A percentile compares a stretch with the other conserved stretches of the same genome.
Conservation (phyloP, 2,329 filamentous ascomycete genomes). For the Exutisphaerella laricina region DNA sequence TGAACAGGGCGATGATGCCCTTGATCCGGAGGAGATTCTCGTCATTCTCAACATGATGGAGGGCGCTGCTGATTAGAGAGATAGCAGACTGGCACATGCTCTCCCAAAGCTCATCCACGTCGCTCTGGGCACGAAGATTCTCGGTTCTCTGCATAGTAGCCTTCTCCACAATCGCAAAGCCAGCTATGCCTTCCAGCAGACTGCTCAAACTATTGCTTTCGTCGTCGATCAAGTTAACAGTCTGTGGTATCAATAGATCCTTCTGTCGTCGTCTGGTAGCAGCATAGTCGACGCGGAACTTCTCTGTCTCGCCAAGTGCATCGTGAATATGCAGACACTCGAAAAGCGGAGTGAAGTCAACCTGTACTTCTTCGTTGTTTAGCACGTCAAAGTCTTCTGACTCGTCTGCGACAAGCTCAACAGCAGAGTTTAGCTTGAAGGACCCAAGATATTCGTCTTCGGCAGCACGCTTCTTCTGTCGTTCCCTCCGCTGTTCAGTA, state of each 20-base stretch:
- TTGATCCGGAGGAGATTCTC: constrained; percentile 93
- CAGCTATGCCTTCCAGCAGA: constrained; percentile 85
- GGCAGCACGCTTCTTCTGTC: constrained; percentile 78
- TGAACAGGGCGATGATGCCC: constrained; percentile 85
- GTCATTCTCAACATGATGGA: constrained; percentile 77
- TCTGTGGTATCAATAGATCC: constrained; percentile 73
- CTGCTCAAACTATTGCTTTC: constrained; percentile 83
- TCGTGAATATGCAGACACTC: constrained; percentile 96
- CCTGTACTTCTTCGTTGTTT: constrained; percentile 89
- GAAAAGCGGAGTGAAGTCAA: constrained; percentile 90
- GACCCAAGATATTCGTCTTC: constrained; percentile 67
- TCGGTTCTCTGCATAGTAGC: constrained; percentile 84
- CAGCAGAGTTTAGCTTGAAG: constrained; percentile 91
- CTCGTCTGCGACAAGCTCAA: constrained; percentile 93
- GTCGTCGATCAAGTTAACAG: constrained; percentile 71
- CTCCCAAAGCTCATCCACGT: constrained; percentile 98
- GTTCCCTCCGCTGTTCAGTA: constrained; percentile 76
- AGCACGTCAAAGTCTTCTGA: constrained; percentile 92
- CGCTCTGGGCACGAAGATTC: constrained; percentile 72
- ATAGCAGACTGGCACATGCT: constrained; percentile 92
- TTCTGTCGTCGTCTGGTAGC: constrained; percentile 86
- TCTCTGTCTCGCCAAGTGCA: constrained; percentile 84
- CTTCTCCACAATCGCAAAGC: constrained; percentile 94
- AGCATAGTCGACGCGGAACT: constrained; percentile 87
- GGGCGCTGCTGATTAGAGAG: constrained; percentile 69